Evolutionary conservation across 495 filamentous ascomycete species (phyloP).

Genomic region (Talaromyces nanjingensis): DNA sequence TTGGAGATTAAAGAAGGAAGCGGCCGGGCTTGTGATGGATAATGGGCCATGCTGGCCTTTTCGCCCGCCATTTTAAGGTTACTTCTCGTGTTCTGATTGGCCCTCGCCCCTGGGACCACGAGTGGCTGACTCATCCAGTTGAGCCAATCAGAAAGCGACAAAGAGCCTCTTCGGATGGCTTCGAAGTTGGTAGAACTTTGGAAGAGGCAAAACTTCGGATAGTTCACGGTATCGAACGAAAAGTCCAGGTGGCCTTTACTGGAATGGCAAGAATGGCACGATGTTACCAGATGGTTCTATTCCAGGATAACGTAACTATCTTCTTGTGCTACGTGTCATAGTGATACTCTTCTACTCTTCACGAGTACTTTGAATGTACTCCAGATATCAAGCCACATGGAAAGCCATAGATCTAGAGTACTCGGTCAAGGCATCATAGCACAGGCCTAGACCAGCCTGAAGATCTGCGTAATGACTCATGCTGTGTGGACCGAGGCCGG

Average conservation of each 20-base stretch:
- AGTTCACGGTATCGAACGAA: background rate
- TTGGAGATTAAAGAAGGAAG: slow-evolving; percentile 15
- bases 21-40: slow-evolving; percentile 11
- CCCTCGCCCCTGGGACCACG: background rate
- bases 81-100: slow-evolving; percentile 39
- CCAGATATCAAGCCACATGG: background rate
- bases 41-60: slow-evolving; percentile 45
- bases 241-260: background rate
- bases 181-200: slow-evolving; percentile 5
- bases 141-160: slow-evolving; percentile 9
- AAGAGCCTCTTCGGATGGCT: slow-evolving; percentile 8
- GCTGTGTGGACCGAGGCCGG: background rate
- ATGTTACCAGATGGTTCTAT: background rate
- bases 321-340: too few species aligned
- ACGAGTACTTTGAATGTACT: background rate
- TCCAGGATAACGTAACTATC: background rate
- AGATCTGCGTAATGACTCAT: background rate
- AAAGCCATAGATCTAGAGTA: background rate
- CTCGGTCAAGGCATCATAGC: background rate
- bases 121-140: background rate
- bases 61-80: slow-evolving; percentile 27
- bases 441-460: background rate
- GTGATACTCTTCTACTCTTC: too few species aligned
- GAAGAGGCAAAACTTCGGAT: background rate
- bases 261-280: too few species aligned